Evolutionary conservation across 495 filamentous ascomycete genomes (phyloP).

Genomic region (Trichoderma erinaceum): DNA sequence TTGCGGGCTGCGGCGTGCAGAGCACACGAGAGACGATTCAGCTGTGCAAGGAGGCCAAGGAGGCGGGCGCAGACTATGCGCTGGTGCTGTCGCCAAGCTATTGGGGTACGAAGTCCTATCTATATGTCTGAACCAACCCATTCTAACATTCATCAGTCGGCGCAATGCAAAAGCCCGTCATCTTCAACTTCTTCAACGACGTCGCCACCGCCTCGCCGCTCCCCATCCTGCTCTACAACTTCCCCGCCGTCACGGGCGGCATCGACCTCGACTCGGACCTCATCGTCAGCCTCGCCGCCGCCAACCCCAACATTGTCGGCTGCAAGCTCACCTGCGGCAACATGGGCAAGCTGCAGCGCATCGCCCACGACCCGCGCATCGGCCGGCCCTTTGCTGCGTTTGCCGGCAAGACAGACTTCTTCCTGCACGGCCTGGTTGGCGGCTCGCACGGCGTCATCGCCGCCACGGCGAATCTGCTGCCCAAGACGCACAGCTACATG

Average conservation of each 20-base stretch:
- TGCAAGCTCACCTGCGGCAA: constrained; percentile 33
- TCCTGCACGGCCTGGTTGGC: constrained; percentile 25
- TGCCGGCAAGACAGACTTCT: constrained; percentile 27
- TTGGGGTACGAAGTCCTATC: not conserved
- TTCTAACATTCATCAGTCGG: not conserved
- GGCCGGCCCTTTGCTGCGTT: constrained; percentile 45
- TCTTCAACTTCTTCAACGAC: constrained; percentile 29
- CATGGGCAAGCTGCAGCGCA: constrained; percentile 27
- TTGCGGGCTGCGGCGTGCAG: constrained; percentile 24
- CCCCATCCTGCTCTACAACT: constrained; percentile 18
- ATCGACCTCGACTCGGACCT: constrained; percentile 33
- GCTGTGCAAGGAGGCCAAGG: constrained; percentile 24
- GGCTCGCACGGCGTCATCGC: constrained; percentile 28
- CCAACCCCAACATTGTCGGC: constrained; percentile 41
- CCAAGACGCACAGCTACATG: constrained; percentile 49
- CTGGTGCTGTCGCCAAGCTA: constrained; percentile 15
- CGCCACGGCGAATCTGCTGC: constrained; percentile 29
- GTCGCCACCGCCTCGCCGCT: not conserved
- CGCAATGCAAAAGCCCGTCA: constrained; percentile 10
- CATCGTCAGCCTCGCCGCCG: constrained; percentile 64
- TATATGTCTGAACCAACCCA: too few species aligned
- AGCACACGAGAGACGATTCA: constrained; percentile 25
- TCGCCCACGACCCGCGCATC: constrained; percentile 36
- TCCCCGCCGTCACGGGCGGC: constrained; percentile 17
- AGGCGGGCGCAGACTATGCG: constrained; percentile 22